Conservation (phyloP, 2,329 filamentous ascomycete genomes). For the Aureobasidium namibiae region DNA sequence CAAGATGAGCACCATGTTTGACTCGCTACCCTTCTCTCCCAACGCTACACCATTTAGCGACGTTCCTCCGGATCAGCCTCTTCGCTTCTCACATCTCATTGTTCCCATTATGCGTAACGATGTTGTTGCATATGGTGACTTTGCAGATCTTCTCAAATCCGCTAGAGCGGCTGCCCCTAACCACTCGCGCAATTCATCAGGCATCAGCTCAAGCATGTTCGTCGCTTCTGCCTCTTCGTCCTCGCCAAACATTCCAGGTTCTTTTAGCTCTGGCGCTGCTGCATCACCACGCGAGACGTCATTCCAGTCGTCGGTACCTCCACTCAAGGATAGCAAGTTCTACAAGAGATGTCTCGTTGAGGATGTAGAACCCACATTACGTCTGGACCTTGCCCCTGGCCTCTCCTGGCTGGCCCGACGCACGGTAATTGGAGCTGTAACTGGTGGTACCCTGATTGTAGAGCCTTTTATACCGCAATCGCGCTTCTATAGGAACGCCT, state of each 20-base stretch:
- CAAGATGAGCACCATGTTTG: conserved; percentile 52
- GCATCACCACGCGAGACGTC: conserved; percentile 26
- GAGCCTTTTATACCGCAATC: conserved; percentile 61
- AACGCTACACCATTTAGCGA: conserved; percentile 42
- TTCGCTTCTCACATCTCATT: conserved; percentile 74
- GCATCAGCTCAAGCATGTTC: conserved; percentile 34
- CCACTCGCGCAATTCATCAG: conserved; percentile 62
- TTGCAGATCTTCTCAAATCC: conserved; percentile 64
- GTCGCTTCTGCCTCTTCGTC: conserved; percentile 20
- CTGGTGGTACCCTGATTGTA: conserved; percentile 77
- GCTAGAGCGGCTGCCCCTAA: conserved; percentile 48
- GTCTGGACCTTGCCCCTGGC: conserved; percentile 80
- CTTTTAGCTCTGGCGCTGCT: conserved; percentile 30
- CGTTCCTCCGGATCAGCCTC: conserved; percentile 52
- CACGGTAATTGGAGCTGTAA: conserved; percentile 73
- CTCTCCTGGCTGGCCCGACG: conserved; percentile 89
- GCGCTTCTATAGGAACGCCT: conserved; percentile 48
- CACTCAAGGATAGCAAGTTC: conserved; percentile 83
- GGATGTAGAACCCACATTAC: conserved; percentile 88
- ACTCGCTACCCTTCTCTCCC: conserved; percentile 48
- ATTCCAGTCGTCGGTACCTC: conserved; percentile 37
- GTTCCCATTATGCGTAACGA: conserved; percentile 79
- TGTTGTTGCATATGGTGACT: conserved; percentile 73
- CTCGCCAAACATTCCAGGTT: conserved; percentile 35
- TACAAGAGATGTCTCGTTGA: conserved; percentile 84